These are phyloP conservation scores for Phytophthora pistaciae DNA, from an alignment of 352 stramenopile genomes.

Conservation along the genomic window DNA sequence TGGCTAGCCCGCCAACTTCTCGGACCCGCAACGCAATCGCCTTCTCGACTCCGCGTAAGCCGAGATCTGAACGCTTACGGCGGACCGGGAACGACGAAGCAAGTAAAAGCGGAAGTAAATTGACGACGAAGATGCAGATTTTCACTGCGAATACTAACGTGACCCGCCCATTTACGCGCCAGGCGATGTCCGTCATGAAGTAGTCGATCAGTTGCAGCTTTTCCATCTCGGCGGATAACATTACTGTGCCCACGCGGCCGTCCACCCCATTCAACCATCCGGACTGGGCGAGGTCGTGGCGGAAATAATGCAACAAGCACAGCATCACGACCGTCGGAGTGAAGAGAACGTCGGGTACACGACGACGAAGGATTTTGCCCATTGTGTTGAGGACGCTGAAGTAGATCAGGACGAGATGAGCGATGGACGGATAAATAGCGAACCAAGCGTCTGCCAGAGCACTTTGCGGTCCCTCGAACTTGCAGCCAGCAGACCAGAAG, in stretches of 20 bases:
- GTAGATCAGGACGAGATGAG: conserved; percentile 32
- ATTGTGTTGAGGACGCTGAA: conserved; percentile 32
- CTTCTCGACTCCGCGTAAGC: no score
- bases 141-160: conserved; percentile 32
- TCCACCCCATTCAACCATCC: conserved; percentile 22
- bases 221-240: conserved; percentile 42
- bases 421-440: conserved; percentile 34
- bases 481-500: conserved; percentile 44
- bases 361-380: conserved; percentile 20
- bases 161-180: conserved; percentile 46
- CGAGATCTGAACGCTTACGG: no score
- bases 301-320: conserved; percentile 18
- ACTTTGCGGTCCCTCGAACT: conserved; percentile 49
- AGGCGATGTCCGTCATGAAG: conserved; percentile 29
- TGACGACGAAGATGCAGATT: conserved; percentile 36
- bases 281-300: conserved; percentile 17
- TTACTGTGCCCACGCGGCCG: conserved; percentile 24
- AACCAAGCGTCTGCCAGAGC: conserved; percentile 39
- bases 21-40: no score
- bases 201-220: conserved; percentile 27
- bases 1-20: no score
- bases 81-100: conserved; percentile 16
- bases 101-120: conserved; percentile 33
- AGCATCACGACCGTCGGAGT: conserved; percentile 4
- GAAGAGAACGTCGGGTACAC: conserved; percentile 19